Evolutionary conservation across 148 eudicot species (phyloP), one percentile per base, ranked within the genome.

Genomic region (Rhododendron henanense): DNA sequence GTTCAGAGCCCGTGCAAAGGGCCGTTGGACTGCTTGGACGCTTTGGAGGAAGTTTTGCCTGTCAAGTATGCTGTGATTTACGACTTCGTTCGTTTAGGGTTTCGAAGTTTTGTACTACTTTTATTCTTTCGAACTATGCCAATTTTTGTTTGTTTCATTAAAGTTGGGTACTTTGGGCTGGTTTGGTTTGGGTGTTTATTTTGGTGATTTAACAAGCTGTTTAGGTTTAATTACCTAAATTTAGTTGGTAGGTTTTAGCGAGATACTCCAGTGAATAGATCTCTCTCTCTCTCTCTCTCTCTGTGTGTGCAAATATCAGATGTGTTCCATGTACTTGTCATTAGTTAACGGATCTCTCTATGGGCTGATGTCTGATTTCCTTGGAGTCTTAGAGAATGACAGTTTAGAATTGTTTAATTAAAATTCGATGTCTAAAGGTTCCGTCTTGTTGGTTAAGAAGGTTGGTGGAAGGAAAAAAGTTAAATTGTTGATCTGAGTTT

Each of bases 1-100:
- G 92, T 91, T 47, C 90, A 91, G 90, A 93, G 95, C 77, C 28
- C 82, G 74, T 90, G 61, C 23, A 93, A 91, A 85, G 90, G 95
- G 6, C 86, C 90, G 11, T 69, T 93, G 81, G 91, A 89, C 71
- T 63, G 84, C 69, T 86, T 93, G 87, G 92, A 90, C 35, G 78
- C 91, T 21, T 74, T 92, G 78, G 93, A 91, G 87, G 92, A 91
- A 19, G 92, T 89, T 84, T 88, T 92, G 87, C 94, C 94, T 41
- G 47, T 87, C 33, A 93, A 92, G 94, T 93, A 91, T 6, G 89
- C 33, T 84, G 16, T 61, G 55, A 61, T 80, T 79, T 45, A 5
- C 41, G 13, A 3, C 69, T 25, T 76, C 57, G 33, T 16, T 55
- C 31, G 48, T 37, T 16, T 28, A 73, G 83, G 82, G 47, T 33